phyloP scores from a whole-genome alignment of 177 flowering plant genomes.

The Vitis hybrid region DNA sequence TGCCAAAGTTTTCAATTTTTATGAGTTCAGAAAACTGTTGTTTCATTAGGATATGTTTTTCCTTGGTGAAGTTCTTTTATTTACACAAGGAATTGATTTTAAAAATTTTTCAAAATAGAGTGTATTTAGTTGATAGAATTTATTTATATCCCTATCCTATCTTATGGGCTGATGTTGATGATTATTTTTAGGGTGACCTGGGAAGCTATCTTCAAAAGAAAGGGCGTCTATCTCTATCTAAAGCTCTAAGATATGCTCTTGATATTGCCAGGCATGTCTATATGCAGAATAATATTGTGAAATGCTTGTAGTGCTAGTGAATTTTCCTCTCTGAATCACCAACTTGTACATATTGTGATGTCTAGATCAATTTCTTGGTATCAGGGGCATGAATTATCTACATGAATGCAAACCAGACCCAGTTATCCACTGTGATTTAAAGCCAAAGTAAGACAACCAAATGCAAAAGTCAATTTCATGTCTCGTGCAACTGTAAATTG shows the following conservation, averaged over 20 bases:
- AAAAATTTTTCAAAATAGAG: neutral
- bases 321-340: neutral
- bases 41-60: too few relatives aligned
- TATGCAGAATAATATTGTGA: too few relatives aligned
- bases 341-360: neutral
- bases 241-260: conserved; percentile 82
- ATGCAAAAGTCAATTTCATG: conserved; percentile 33
- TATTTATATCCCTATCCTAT: too few relatives aligned
- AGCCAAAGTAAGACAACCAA: conserved; percentile 91
- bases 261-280: conserved; percentile 84
- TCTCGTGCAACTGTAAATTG: conserved; percentile 5
- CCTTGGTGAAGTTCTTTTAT: too few relatives aligned
- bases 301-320: neutral
- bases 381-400: conserved; percentile 99
- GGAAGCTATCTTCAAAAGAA: conserved; percentile 84
- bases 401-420: conserved; percentile 99
- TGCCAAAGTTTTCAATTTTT: too few relatives aligned
- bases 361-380: conserved; percentile 13
- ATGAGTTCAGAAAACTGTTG: too few relatives aligned
- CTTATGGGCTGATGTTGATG: conserved; percentile 8
- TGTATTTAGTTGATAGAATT: neutral
- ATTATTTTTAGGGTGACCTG: conserved; percentile 76
- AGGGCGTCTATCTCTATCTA: conserved; percentile 82
- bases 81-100: neutral
- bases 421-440: conserved; percentile 85